Conservation (phyloP, 1,284 basidiomycete species). For the Malassezia sympodialis region DNA sequence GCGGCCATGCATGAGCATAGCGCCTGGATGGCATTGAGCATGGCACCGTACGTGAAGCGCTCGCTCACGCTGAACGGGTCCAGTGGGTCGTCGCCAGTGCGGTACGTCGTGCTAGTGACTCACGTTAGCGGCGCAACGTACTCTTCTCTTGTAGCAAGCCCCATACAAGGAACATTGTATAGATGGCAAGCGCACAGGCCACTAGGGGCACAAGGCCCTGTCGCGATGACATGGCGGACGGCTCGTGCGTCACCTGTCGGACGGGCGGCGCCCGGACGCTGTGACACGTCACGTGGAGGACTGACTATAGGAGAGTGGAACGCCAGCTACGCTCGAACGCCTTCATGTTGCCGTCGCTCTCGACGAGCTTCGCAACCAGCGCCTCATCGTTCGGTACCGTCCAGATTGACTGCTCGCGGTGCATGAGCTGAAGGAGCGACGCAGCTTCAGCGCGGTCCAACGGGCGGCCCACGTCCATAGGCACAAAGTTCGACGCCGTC, state of each 20-base stretch:
- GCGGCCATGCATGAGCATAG: constrained; percentile 68
- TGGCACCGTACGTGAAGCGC: constrained; percentile 69
- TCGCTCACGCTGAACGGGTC: constrained; percentile 30
- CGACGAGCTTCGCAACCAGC: constrained; percentile 37
- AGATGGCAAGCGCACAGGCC: constrained; percentile 40
- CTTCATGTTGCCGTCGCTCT: constrained; percentile 31
- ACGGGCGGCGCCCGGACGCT: background rate
- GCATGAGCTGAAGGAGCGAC: constrained; percentile 26
- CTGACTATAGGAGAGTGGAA: background rate
- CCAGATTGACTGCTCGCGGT: constrained; percentile 26
- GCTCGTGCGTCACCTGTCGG: background rate
- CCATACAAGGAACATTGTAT: constrained; percentile 45
- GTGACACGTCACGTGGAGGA: background rate
- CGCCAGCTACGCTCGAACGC: constrained; percentile 30
- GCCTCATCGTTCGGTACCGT: constrained; percentile 34
- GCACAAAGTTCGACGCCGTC: constrained; percentile 4
- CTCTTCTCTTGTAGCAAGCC: constrained; percentile 43
- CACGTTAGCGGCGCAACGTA: constrained; percentile 7
- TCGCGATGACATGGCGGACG: constrained; percentile 4
- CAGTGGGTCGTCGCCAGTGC: constrained; percentile 19
- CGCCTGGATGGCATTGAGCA: constrained; percentile 79
- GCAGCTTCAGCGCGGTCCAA: constrained; percentile 24
- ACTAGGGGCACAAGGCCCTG: constrained; percentile 24
- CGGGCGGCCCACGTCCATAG: constrained; percentile 18
- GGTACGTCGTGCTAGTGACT: constrained; percentile 43